Base-by-base conservation (phyloP, 1,284 basidiomycete genomes). In the Ceratobasidium sp. region DNA sequence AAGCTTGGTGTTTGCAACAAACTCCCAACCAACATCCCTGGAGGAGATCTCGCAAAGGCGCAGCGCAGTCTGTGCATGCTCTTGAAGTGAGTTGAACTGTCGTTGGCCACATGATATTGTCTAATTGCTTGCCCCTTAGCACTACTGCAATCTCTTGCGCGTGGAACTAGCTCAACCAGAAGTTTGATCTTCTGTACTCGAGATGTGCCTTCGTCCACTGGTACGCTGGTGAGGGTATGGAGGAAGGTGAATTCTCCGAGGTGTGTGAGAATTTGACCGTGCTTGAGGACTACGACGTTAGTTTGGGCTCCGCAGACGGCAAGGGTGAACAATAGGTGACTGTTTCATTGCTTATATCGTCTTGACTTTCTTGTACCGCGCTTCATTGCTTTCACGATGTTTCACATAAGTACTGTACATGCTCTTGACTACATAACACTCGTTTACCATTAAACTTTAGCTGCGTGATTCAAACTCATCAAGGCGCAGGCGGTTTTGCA, bases 241-340 rank as follows among this genome's bases (percentile, higher is more conserved):
- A 98, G 86, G 97, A 98, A 88, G 97, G 97, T 85, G 97, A 99
- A 87, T 97, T 98, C 88, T 96, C 95, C 66, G 97, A 98, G 88
- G 97, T 97, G 40, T 94, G 97, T 82, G 97, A 98, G 88, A 97
- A 98, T 86, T 92, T 98, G 79, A 97, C 97, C 55, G 97, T 97
- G 18, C 91, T 98, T 79, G 97, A 98, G 89, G 97, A 98, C n/a
- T n/a, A n/a, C n/a, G n/a, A n/a, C n/a, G n/a, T n/a, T n/a, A n/a
- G n/a, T n/a, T n/a, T n/a, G n/a, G n/a, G n/a, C n/a, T n/a, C n/a
- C n/a, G n/a, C n/a, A n/a, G n/a, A n/a, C n/a, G n/a, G n/a, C n/a
- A n/a, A n/a, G n/a, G n/a, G n/a, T n/a, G n/a, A n/a, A n/a, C n/a
- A n/a, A n/a, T n/a, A n/a, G n/a, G n/a, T n/a, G n/a, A n/a, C n/a